Base-by-base conservation (phyloP, 1,284 basidiomycete genomes). In the Boletus mariae region DNA sequence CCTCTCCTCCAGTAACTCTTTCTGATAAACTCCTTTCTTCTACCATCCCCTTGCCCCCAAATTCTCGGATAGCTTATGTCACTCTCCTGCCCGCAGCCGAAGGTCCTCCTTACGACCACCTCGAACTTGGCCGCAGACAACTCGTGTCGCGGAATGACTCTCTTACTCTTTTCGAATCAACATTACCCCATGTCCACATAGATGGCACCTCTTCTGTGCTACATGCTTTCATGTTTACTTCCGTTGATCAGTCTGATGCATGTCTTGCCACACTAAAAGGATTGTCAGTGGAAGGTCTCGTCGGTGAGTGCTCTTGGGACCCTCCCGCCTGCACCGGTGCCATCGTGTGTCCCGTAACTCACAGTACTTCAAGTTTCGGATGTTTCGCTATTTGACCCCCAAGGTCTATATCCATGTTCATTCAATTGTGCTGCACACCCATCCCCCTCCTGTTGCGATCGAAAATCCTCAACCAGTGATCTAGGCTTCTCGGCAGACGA, bases 101-200 rank as follows among this genome's bases (percentile, higher is more conserved):
- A 43, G 48, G 65, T 3, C 60, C 58, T 31, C 59, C 70, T 46
- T 70, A 74, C 45, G 77, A 81, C 40, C 60, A 67, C 47, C 67
- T 88, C 51, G 85, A 89, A 60, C 59, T 70, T 25, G 84, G 80
- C 5, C 75, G 86, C 49, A 75, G 80, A 56, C 66, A 68, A 2
- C 60, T 87, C 4, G 51, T 80, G 11, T 63, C 68, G 25, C 69
- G 66, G 47, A 77, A 78, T 57, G 55, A 54, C 32, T 67, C 61
- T 40, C 66, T 54, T 25, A 55, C 55, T 12, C 64, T 84, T 45
- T 55, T 76, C 13, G 73, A 79, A n/a, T 78, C 79, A 15, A 61
- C 83, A 20, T 67, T 87, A 29, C 70, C 78, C 29, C 74, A 75
- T 54, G 75, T 80, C 32, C 72, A 79, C 57, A 66, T 81, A 46